Percentiles rank a stretch among this genome's conserved stretches.
Evolutionary conservation across 2,329 filamentous ascomycete species (phyloP).

Genomic region (Teratosphaeria destructans): DNA sequence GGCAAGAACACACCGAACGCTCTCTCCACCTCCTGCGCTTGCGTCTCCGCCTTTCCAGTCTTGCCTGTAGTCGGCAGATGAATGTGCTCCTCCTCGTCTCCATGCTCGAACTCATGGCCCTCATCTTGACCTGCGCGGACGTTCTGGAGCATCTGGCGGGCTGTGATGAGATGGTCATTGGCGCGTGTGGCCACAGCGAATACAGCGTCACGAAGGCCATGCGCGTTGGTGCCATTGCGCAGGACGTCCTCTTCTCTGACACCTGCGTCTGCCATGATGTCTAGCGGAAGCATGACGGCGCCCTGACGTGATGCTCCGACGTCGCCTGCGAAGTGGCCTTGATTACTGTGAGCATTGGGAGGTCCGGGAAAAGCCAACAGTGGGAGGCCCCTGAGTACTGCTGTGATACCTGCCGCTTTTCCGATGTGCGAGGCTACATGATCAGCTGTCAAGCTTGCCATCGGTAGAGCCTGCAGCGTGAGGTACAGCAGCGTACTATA

Average conservation of each 20-base stretch:
- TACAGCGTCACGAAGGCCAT: slow-evolving; percentile 76
- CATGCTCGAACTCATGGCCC: slow-evolving; percentile 82
- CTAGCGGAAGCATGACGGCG: slow-evolving; percentile 69
- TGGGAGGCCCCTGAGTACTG: slow-evolving; percentile 77
- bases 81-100: slow-evolving; percentile 59
- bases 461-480: slow-evolving; percentile 66
- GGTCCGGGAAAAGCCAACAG: slow-evolving; percentile 70
- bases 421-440: slow-evolving; percentile 92
- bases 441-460: slow-evolving; percentile 75
- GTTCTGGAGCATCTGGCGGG: slow-evolving; percentile 78
- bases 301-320: slow-evolving; percentile 43
- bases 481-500: slow-evolving; percentile 90
- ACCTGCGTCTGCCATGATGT: slow-evolving; percentile 74
- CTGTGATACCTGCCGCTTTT: slow-evolving; percentile 81
- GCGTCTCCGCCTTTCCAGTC: slow-evolving; percentile 23
- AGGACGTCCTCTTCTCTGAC: slow-evolving; percentile 86
- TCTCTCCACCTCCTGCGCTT: slow-evolving; percentile 47
- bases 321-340: slow-evolving; percentile 27
- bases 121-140: slow-evolving; percentile 62
- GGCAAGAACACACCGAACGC: slow-evolving; percentile 76
- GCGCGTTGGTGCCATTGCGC: slow-evolving; percentile 64
- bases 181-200: slow-evolving; percentile 88
- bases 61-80: slow-evolving; percentile 27
- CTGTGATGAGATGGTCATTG: slow-evolving; percentile 91
- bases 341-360: slow-evolving; percentile 45